Evolutionary conservation across 2,329 filamentous ascomycete genomes (phyloP), one percentile per base, ranked within the genome.

Genomic region (Onygenales sp.): DNA sequence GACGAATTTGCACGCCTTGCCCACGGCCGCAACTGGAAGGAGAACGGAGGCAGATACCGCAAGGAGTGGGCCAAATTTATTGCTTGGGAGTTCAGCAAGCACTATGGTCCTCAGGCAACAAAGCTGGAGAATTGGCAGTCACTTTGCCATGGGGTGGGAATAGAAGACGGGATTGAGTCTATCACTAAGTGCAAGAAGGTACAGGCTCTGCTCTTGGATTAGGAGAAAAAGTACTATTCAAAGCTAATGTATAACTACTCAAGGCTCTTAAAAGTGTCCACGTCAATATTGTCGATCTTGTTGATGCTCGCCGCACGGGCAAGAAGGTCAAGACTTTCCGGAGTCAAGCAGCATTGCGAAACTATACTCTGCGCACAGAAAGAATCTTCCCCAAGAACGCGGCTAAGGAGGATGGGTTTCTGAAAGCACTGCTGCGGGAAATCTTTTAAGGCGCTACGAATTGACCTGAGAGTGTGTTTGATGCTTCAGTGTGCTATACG

Each of bases 231-330:
- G 37, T 40, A 11, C 6, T n/a, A n/a, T n/a, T 40, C 11, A 40
- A 40, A 11, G 11, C 14, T 11, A 40, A 11, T 11, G 11, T 11
- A 11, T 40, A 17, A 17, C 17, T 17, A 14, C 14, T 40, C 37
- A 54, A 54, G 55, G 42, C 54, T 67, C 54, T 56, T 50, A 52
- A 49, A 31, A 51, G 49, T 42, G 55, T 55, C 7, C 55, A 55
- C 37, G 37, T 58, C 14, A 58, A 56, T 49, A 52, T 58, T 13
- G 52, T 58, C 37, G 56, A 56, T 48, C 51, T 58, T 31, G 51
- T 56, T 33, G 56, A 56, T 37, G 52, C 43, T 54, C 56, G 52
- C 34, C 44, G 56, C 17, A 56, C 54, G 50, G 54, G 49, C 48
- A 50, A 49, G 49, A 40, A 43, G 27, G 49, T 56, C 48, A 49